Conservation (phyloP, 495 filamentous ascomycete genomes). For the Penicillium argentinense region DNA sequence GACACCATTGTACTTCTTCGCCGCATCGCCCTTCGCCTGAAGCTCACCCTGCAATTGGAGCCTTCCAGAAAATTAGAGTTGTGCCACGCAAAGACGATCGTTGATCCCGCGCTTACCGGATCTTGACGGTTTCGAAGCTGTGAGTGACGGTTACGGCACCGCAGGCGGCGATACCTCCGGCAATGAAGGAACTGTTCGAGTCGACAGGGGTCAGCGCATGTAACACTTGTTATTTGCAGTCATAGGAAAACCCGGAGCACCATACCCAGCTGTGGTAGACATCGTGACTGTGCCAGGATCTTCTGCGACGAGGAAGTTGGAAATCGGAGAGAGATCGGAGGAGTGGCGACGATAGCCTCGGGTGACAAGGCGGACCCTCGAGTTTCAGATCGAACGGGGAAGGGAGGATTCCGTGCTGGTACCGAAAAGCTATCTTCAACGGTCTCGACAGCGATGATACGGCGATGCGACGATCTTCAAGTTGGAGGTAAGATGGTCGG, state of each 20-base stretch:
- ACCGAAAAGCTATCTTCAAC: background rate
- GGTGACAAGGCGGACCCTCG: background rate
- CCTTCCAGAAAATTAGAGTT: slow-evolving; percentile 36
- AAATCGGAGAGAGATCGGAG: slow-evolving; percentile 23
- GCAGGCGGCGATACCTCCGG: slow-evolving; percentile 93
- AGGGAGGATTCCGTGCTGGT: background rate
- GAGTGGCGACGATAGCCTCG: slow-evolving; percentile 4
- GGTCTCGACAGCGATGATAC: background rate
- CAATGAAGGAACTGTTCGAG: slow-evolving; percentile 68
- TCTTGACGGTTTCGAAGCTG: slow-evolving; percentile 98
- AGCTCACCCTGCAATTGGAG: slow-evolving; percentile 97
- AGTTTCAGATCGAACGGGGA: no score
- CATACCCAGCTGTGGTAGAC: slow-evolving; percentile 56
- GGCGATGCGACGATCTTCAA: background rate
- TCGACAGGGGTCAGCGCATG: slow-evolving; percentile 13
- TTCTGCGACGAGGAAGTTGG: slow-evolving; percentile 12
- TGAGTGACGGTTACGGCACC: slow-evolving; percentile 98
- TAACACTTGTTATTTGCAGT: background rate
- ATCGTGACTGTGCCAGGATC: slow-evolving; percentile 26
- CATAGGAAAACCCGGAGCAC: background rate
- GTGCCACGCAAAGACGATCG: background rate
- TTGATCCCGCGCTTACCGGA: slow-evolving; percentile 59
- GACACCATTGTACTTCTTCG: slow-evolving; percentile 87
- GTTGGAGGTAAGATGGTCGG: slow-evolving; percentile 7
- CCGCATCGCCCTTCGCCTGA: slow-evolving; percentile 77